A percentile compares a stretch with the other conserved stretches of the same genome.
Evolutionary conservation across 345 rosid species (phyloP).

Genomic region (Ailanthus altissimus): DNA sequence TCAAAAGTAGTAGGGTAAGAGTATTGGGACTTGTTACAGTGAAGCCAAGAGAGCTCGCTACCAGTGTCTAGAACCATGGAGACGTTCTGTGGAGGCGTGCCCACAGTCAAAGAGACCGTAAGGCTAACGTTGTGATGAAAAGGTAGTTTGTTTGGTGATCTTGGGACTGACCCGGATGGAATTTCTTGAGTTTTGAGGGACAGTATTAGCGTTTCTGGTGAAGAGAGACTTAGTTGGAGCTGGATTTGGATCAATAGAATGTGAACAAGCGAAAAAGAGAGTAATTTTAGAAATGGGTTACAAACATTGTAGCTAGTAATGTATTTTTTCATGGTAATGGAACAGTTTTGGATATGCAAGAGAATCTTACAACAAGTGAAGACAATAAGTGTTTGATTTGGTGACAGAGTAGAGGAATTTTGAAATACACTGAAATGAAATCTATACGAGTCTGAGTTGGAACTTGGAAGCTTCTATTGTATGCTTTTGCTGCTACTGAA

Average conservation of each 20-base stretch:
- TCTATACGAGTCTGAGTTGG: not conserved
- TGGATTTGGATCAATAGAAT: conserved; percentile 28
- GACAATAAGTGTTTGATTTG: too few relatives aligned
- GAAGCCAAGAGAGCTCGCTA: conserved; percentile 90
- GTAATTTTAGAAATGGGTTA: conserved; percentile 10
- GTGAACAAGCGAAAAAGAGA: conserved; percentile 14
- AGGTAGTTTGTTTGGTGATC: conserved; percentile 66
- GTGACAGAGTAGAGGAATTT: too few relatives aligned
- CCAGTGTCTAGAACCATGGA: conserved; percentile 94
- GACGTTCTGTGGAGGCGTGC: conserved; percentile 87
- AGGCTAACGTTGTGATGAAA: conserved; percentile 84
- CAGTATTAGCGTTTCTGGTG: conserved; percentile 41
- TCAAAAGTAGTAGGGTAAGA: conserved; percentile 45
- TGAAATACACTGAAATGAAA: not conserved
- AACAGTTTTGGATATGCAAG: not conserved
- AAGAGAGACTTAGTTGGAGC: conserved; percentile 23
- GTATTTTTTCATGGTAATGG: conserved; percentile 24
- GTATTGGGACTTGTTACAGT: conserved; percentile 52
- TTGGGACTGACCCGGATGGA: conserved; percentile 39
- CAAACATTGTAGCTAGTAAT: not conserved
- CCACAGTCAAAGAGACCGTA: conserved; percentile 70
- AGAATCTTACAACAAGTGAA: not conserved
- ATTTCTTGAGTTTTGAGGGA: conserved; percentile 60
- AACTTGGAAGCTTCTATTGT: not conserved
- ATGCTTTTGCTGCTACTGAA: too few relatives aligned